phyloP scores from a whole-genome alignment of 345 rosid species.

The Erodium maritimum region DNA sequence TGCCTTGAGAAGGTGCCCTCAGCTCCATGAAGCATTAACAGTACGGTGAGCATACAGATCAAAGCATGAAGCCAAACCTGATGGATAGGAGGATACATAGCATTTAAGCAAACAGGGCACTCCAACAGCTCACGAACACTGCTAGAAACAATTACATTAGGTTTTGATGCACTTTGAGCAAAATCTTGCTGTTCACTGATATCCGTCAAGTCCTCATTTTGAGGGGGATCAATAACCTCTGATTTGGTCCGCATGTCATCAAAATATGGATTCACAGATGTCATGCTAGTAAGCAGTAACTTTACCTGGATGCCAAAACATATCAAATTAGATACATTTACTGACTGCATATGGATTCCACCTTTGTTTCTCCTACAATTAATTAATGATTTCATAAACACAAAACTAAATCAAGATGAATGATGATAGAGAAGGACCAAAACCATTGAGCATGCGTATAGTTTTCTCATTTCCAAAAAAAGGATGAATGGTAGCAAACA shows the following conservation, averaged over 20 bases:
- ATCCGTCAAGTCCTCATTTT: constrained; percentile 36
- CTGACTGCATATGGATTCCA: background rate
- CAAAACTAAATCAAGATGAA: too few relatives aligned
- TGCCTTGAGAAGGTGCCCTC: background rate
- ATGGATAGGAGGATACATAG: constrained; percentile 85
- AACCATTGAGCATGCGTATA: background rate
- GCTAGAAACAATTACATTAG: constrained; percentile 51
- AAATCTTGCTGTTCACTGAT: constrained; percentile 46
- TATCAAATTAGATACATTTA: background rate
- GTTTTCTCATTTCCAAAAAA: background rate
- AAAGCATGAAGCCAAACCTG: constrained; percentile 35
- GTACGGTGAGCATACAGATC: background rate
- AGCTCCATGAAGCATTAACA: background rate
- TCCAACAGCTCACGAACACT: constrained; percentile 73
- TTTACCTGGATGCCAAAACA: constrained; percentile 7
- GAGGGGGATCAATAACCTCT: constrained; percentile 64
- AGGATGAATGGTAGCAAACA: background rate
- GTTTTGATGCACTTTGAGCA: constrained; percentile 34
- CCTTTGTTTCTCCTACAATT: background rate
- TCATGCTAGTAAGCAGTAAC: constrained; percentile 20
- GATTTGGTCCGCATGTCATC: constrained; percentile 51
- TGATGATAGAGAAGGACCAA: background rate
- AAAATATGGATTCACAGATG: constrained; percentile 41
- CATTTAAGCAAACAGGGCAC: constrained; percentile 79
- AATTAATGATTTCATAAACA: background rate